Percentiles rank a stretch among this genome's conserved stretches.
phyloP scores from a whole-genome alignment of 805 yeast genomes.

The Pichia thaimueangensis region DNA sequence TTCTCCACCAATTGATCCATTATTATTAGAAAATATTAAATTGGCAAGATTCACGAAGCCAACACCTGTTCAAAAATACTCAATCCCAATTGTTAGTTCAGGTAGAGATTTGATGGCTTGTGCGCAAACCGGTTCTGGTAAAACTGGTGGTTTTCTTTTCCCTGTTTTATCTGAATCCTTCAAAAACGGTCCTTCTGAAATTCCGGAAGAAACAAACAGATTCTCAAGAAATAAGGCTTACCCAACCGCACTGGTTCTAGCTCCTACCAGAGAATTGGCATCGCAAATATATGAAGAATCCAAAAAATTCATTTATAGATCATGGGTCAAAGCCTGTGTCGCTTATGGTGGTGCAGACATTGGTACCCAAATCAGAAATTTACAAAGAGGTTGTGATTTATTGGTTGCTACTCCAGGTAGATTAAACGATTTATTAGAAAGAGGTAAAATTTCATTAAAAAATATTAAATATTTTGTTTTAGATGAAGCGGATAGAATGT shows the following conservation, averaged over 20 bases:
- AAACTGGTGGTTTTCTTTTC: constrained; percentile 99
- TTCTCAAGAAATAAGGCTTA: constrained; percentile 70
- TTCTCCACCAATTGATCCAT: constrained; percentile 82
- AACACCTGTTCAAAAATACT: constrained; percentile 92
- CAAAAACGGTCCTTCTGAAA: constrained; percentile 74
- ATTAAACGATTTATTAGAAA: constrained; percentile 88
- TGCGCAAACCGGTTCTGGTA: constrained; percentile 99
- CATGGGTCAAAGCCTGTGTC: constrained; percentile 96
- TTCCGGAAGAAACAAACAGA: constrained; percentile 35
- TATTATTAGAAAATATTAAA: constrained; percentile 79
- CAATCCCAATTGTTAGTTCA: constrained; percentile 67
- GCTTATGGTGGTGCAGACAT: constrained; percentile 99
- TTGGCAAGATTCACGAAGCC: constrained; percentile 91
- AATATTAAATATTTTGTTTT: constrained; percentile 90
- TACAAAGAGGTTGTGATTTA: constrained; percentile 91
- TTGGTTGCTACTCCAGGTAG: constrained; percentile 99
- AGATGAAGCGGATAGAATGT: constrained; percentile 99
- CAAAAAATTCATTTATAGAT: constrained; percentile 90
- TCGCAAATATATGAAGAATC: constrained; percentile 96
- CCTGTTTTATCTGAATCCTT: constrained; percentile 93
- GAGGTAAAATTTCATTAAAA: constrained; percentile 85
- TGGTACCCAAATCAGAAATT: constrained; percentile 76
- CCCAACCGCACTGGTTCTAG: constrained; percentile 93
- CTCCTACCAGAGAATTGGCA: constrained; percentile 99
- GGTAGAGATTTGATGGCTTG: constrained; percentile 83